Evolutionary conservation across 495 filamentous ascomycete species (phyloP).

Genomic region (Talaromyces stipitatus): DNA sequence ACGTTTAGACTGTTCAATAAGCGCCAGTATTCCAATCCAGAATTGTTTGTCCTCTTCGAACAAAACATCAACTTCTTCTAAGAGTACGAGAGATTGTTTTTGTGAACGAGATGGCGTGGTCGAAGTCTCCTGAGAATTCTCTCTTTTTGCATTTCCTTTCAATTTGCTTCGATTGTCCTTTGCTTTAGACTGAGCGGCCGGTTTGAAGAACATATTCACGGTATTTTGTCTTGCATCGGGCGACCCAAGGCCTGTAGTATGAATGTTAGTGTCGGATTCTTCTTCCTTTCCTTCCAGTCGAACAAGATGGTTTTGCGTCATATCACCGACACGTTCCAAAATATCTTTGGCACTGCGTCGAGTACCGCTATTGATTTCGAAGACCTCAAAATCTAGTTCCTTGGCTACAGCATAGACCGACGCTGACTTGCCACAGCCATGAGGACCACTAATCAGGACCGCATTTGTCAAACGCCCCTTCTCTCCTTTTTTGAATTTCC

Average conservation of each 20-base stretch:
- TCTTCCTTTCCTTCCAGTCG: conserved; percentile 29
- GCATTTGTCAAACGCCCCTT: conserved; percentile 47
- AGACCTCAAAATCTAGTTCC: conserved; percentile 89
- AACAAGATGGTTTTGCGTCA: conserved; percentile 92
- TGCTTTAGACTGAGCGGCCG: conserved; percentile 15
- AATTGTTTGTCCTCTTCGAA: conserved; percentile 95
- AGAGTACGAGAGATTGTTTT: conserved; percentile 88
- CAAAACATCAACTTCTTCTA: conserved; percentile 91
- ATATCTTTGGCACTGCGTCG: conserved; percentile 85
- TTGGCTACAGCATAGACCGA: conserved; percentile 91
- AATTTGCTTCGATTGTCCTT: conserved; percentile 7
- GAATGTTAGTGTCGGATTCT: conserved; percentile 14
- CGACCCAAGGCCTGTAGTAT: conserved; percentile 8
- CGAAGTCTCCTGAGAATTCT: not conserved
- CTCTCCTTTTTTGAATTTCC: conserved; percentile 22
- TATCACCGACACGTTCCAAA: conserved; percentile 86
- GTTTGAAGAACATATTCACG: conserved; percentile 74
- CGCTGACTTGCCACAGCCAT: conserved; percentile 90
- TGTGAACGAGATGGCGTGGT: conserved; percentile 45
- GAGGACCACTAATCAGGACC: conserved; percentile 80
- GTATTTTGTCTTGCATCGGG: conserved; percentile 66
- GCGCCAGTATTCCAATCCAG: conserved; percentile 70
- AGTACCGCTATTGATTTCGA: conserved; percentile 83
- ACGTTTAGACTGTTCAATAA: conserved; percentile 77
- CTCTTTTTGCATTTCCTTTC: conserved; percentile 5